These are phyloP conservation scores for Linnemannia schmuckeri DNA, from an alignment of 192 early-diverging fungal species.

Conservation along the genomic window DNA sequence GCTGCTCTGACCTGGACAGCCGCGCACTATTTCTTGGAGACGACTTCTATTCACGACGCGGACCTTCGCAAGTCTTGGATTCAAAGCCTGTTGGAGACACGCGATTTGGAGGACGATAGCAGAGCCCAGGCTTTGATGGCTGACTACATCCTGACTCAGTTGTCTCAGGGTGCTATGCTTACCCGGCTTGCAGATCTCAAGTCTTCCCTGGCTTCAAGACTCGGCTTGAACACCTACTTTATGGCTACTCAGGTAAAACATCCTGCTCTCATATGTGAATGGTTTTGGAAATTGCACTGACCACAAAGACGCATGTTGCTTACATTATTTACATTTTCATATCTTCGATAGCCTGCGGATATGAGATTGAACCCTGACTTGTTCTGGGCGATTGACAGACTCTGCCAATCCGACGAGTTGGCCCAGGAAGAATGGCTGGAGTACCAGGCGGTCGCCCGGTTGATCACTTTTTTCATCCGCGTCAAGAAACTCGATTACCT, in stretches of 20 bases:
- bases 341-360: constrained; percentile 39
- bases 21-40: constrained; percentile 66
- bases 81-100: constrained; percentile 27
- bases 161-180: constrained; percentile 37
- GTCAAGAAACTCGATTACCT: constrained; percentile 49
- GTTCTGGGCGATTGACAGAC: constrained; percentile 49
- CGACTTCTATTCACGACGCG: constrained; percentile 56
- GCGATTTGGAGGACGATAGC: constrained; percentile 38
- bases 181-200: constrained; percentile 35
- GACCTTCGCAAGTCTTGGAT: constrained; percentile 63
- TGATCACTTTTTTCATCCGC: constrained; percentile 46
- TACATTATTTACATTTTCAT: neutral
- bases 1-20: constrained; percentile 40
- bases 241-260: constrained; percentile 37
- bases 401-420: constrained; percentile 24
- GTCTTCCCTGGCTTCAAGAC: constrained; percentile 20
- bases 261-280: neutral
- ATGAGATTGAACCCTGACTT: constrained; percentile 49
- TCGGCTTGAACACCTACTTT: constrained; percentile 29
- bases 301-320: neutral
- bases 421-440: constrained; percentile 32
- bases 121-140: constrained; percentile 43
- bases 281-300: neutral
- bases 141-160: constrained; percentile 26
- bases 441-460: constrained; percentile 42